These are phyloP conservation scores for Dactylellina sp. DNA, from an alignment of 2,329 filamentous ascomycete species.

Conservation along the genomic window DNA sequence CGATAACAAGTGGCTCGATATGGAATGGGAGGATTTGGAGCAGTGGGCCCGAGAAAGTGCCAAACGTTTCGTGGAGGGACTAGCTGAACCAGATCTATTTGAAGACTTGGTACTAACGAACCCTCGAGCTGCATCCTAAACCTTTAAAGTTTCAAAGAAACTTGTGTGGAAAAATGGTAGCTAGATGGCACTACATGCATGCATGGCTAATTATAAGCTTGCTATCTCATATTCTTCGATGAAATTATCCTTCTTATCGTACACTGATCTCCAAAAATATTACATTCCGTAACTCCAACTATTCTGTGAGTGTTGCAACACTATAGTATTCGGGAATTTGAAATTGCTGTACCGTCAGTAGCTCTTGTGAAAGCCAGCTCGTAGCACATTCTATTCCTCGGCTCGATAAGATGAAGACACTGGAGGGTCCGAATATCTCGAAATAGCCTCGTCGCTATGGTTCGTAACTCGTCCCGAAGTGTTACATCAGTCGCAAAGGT, in stretches of 20 bases:
- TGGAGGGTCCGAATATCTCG: not conserved
- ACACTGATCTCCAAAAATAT: no score
- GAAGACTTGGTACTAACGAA: constrained; percentile 40
- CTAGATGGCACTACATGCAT: no score
- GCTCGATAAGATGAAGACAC: constrained; percentile 1
- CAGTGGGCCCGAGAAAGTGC: constrained; percentile 47
- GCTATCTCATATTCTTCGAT: no score
- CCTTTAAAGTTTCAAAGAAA: no score
- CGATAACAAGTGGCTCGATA: constrained; percentile 51
- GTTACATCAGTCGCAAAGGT: not conserved
- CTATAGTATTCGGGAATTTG: not conserved
- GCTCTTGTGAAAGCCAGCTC: constrained; percentile 8
- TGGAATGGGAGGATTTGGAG: constrained; percentile 51
- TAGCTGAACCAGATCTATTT: constrained; percentile 51
- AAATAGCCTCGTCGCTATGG: constrained; percentile 3
- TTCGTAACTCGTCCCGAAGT: not conserved
- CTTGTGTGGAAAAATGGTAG: no score
- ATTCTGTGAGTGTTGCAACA: not conserved
- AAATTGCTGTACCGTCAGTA: not conserved
- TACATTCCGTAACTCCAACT: no score
- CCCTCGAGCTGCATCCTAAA: constrained; percentile 22
- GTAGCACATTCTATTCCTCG: constrained; percentile 1
- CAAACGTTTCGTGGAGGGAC: constrained; percentile 27
- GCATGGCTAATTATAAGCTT: no score
- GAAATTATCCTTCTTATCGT: no score